Evolutionary conservation across 192 early-diverging fungal genomes (phyloP).

Genomic region (Linnemannia hyalina): DNA sequence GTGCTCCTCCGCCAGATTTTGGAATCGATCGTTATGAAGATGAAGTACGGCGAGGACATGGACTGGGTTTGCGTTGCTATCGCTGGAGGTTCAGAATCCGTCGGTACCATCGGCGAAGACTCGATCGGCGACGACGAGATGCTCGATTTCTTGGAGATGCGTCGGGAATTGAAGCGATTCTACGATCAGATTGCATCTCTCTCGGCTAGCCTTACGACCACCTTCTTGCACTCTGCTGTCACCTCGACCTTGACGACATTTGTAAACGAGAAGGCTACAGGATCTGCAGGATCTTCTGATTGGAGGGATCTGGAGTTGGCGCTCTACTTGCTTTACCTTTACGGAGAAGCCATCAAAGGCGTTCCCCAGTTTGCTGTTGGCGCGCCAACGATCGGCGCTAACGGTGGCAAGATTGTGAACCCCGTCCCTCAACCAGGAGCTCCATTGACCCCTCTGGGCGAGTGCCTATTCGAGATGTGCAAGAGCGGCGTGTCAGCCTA

Average conservation of each 20-base stretch:
- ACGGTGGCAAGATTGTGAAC: slow-evolving; percentile 40
- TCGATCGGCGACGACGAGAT: slow-evolving; percentile 59
- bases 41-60: slow-evolving; percentile 92
- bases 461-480: slow-evolving; percentile 53
- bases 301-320: slow-evolving; percentile 86
- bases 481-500: slow-evolving; percentile 74
- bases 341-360: slow-evolving; percentile 76
- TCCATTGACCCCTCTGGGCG: slow-evolving; percentile 45
- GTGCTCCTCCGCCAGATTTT: slow-evolving; percentile 70
- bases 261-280: slow-evolving; percentile 57
- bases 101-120: slow-evolving; percentile 47
- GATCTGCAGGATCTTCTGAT: slow-evolving; percentile 46
- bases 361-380: slow-evolving; percentile 58
- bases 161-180: slow-evolving; percentile 69
- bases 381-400: slow-evolving; percentile 42
- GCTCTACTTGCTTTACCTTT: slow-evolving; percentile 80
- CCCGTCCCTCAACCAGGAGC: slow-evolving; percentile 37
- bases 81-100: slow-evolving; percentile 46
- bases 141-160: slow-evolving; percentile 64
- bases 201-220: slow-evolving; percentile 69
- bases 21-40: slow-evolving; percentile 81
- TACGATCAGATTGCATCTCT: slow-evolving; percentile 83
- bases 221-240: slow-evolving; percentile 72
- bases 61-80: slow-evolving; percentile 67
- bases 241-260: slow-evolving; percentile 72